Conservation (phyloP, 164 flowering plant species). For the Chimonanthus salicifolius region DNA sequence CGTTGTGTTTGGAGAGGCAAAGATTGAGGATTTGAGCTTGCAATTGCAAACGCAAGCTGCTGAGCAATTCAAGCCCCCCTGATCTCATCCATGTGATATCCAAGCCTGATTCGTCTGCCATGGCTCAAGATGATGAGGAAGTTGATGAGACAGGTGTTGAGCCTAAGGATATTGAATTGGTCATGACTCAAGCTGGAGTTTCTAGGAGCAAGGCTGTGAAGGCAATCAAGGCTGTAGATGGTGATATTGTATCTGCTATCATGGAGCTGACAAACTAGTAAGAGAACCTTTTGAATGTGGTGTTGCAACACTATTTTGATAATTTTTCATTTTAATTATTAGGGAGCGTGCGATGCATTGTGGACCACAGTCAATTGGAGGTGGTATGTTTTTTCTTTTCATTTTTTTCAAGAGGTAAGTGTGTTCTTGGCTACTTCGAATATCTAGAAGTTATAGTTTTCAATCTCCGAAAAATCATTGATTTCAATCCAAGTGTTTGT, state of each 20-base stretch:
- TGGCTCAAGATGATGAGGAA: conserved; percentile 32
- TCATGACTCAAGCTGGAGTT: conserved; percentile 36
- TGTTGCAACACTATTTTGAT: background rate
- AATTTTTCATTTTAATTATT: background rate
- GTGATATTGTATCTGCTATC: conserved; percentile 33
- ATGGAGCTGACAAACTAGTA: conserved; percentile 31
- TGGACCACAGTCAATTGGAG: background rate
- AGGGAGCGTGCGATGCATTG: background rate
- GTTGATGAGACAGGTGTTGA: conserved; percentile 34
- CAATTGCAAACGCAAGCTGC: conserved; percentile 36
- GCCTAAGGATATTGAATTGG: conserved; percentile 35
- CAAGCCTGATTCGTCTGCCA: conserved; percentile 24
- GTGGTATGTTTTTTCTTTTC: too few relatives aligned
- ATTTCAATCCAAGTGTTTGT: too few relatives aligned
- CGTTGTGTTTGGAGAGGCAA: conserved; percentile 32
- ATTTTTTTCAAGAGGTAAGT: too few relatives aligned
- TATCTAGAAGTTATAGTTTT: too few relatives aligned
- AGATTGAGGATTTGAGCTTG: conserved; percentile 37
- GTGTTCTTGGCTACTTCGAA: too few relatives aligned
- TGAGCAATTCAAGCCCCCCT: conserved; percentile 29
- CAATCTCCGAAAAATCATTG: too few relatives aligned
- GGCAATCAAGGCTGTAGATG: conserved; percentile 31
- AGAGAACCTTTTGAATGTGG: background rate
- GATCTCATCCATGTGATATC: conserved; percentile 25
- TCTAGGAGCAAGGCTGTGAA: conserved; percentile 31